Percentiles rank a stretch among this genome's conserved stretches.
Evolutionary conservation across 192 early-diverging fungal species (phyloP).

Genomic region (Umbelopsis sp.): DNA sequence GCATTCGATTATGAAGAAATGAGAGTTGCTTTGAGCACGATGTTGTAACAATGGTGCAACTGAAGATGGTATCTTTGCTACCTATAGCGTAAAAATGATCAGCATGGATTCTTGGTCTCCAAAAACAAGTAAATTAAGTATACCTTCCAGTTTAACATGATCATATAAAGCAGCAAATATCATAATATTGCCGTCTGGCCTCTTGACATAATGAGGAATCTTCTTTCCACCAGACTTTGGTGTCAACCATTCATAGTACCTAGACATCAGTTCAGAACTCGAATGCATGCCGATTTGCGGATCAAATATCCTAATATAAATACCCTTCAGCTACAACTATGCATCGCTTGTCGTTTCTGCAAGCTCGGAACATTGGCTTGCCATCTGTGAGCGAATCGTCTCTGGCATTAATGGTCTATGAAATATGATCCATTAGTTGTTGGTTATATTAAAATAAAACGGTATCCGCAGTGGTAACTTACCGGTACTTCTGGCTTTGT

Average conservation of each 20-base stretch:
- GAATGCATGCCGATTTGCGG: too few species aligned
- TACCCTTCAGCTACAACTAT: conserved; percentile 59
- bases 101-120: neutral
- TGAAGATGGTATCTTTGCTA: conserved; percentile 39
- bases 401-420: conserved; percentile 55
- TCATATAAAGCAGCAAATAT: conserved; percentile 57
- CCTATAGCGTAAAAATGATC: neutral
- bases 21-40: conserved; percentile 40
- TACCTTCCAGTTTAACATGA: conserved; percentile 38
- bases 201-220: conserved; percentile 49
- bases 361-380: conserved; percentile 52
- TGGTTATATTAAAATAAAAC: neutral
- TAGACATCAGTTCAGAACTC: conserved; percentile 4
- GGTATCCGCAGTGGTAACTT: neutral
- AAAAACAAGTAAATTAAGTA: neutral
- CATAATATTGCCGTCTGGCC: conserved; percentile 51
- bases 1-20: conserved; percentile 63
- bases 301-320: neutral
- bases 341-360: conserved; percentile 54
- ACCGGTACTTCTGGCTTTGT: conserved; percentile 40
- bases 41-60: conserved; percentile 59
- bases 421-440: neutral
- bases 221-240: conserved; percentile 39
- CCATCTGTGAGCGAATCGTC: conserved; percentile 52
- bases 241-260: conserved; percentile 62